A percentile compares a stretch with the other conserved stretches of the same genome.
Evolutionary conservation across 177 flowering plant species (phyloP).

Genomic region (Telopea speciosissima): DNA sequence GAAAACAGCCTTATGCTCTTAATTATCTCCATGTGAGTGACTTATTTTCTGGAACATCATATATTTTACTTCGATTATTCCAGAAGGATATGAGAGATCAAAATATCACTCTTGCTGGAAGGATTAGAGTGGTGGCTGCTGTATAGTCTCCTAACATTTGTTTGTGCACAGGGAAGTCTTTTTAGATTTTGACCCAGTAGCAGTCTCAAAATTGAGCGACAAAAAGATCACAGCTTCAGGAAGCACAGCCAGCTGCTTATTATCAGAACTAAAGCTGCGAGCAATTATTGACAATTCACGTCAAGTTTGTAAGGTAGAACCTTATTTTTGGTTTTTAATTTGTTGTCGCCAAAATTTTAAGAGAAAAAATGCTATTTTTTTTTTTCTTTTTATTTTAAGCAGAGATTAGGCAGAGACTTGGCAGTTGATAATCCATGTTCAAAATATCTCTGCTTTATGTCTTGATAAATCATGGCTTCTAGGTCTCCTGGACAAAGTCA

Average conservation of each 20-base stretch:
- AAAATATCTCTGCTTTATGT: too few species aligned
- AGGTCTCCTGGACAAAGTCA: too few species aligned
- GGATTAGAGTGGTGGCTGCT: neutral
- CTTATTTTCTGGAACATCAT: neutral
- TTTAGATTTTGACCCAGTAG: slow-evolving; percentile 66
- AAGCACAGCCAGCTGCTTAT: slow-evolving; percentile 54
- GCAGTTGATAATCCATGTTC: too few species aligned
- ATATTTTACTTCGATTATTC: neutral
- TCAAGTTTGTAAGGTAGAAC: slow-evolving; percentile 60
- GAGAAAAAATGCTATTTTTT: neutral
- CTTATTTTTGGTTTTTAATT: neutral
- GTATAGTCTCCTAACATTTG: slow-evolving; percentile 9
- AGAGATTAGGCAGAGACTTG: neutral
- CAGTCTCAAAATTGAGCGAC: slow-evolving; percentile 69
- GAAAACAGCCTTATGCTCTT: neutral
- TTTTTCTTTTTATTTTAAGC: neutral
- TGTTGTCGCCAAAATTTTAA: neutral
- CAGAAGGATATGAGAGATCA: neutral
- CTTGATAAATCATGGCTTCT: too few species aligned
- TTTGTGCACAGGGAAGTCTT: slow-evolving; percentile 73
- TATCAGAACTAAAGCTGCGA: slow-evolving; percentile 70
- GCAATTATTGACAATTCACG: slow-evolving; percentile 78
- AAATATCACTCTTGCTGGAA: neutral
- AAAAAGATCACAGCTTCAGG: slow-evolving; percentile 64
- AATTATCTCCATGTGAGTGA: neutral